These are phyloP conservation scores for Diaporthe capsici DNA, from an alignment of 2,329 filamentous ascomycete genomes.

Conservation along the genomic window DNA sequence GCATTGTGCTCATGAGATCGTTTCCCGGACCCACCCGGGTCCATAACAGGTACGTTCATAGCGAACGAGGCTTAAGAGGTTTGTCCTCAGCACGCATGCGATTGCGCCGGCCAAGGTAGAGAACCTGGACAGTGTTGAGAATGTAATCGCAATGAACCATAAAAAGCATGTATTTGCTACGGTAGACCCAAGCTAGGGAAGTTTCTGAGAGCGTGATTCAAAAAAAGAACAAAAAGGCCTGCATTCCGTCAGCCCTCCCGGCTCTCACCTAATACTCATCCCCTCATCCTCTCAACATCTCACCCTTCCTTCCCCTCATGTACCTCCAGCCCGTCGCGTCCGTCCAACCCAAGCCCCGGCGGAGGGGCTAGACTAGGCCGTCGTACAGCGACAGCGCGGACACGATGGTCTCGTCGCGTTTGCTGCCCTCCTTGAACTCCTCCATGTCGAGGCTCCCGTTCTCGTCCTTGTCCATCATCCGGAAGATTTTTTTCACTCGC, in stretches of 20 bases:
- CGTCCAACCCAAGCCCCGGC: background rate
- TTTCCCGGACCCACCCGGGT: background rate
- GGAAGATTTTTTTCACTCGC: slow-evolving; percentile 97
- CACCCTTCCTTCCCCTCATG: background rate
- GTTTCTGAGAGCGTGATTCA: slow-evolving; percentile 27
- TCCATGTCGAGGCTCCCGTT: slow-evolving; percentile 97
- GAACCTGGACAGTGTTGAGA: background rate
- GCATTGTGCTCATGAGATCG: background rate
- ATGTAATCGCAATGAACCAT: background rate
- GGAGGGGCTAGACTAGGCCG: slow-evolving; percentile 81
- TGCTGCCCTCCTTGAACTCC: slow-evolving; percentile 99
- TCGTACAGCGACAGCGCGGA: slow-evolving; percentile 97
- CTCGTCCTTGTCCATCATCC: slow-evolving; percentile 99
- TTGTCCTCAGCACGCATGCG: background rate
- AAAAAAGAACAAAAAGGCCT: slow-evolving; percentile 21
- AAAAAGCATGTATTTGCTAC: slow-evolving; percentile 37
- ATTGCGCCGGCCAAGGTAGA: too few relatives aligned
- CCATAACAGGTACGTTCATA: background rate
- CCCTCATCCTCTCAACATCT: background rate
- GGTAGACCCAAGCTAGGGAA: slow-evolving; percentile 36
- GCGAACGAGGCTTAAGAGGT: too few relatives aligned
- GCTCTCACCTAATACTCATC: background rate
- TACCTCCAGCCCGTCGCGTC: background rate
- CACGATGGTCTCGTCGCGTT: slow-evolving; percentile 98
- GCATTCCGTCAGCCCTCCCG: slow-evolving; percentile 7